These are phyloP conservation scores for Triticum dicoccoides DNA, from an alignment of 176 grass and related monocot species.

Conservation along the genomic window DNA sequence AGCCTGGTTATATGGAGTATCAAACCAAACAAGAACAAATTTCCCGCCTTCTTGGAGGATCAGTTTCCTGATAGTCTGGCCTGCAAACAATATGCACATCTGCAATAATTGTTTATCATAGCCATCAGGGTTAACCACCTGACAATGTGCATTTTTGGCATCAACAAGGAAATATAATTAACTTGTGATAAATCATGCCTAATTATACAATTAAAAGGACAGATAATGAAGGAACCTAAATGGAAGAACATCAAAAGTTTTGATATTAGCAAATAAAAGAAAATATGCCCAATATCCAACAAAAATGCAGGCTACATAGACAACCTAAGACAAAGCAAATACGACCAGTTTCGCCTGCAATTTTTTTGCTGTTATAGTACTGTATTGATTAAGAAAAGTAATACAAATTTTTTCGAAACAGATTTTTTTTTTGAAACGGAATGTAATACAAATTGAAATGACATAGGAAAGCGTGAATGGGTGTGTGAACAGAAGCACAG, in stretches of 20 bases:
- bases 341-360: slow-evolving; percentile 74
- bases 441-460: not conserved
- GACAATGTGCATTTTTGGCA: slow-evolving; percentile 32
- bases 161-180: slow-evolving; percentile 14
- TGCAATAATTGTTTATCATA: slow-evolving; percentile 79
- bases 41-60: slow-evolving; percentile 98
- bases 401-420: not conserved
- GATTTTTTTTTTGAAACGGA: no score
- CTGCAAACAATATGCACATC: slow-evolving; percentile 95
- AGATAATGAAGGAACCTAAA: slow-evolving; percentile 54
- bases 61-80: slow-evolving; percentile 83
- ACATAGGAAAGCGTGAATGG: not conserved
- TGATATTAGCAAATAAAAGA: slow-evolving; percentile 45
- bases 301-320: slow-evolving; percentile 65
- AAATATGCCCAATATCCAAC: slow-evolving; percentile 92
- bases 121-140: slow-evolving; percentile 61
- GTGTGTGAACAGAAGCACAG: not conserved
- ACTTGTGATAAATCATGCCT: slow-evolving; percentile 17
- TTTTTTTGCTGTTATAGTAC: not conserved
- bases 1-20: slow-evolving; percentile 97
- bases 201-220: not conserved
- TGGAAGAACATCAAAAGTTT: slow-evolving; percentile 52
- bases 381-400: slow-evolving; percentile 12
- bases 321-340: slow-evolving; percentile 87
- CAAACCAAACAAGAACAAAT: slow-evolving; percentile 80